Evolutionary conservation across 495 filamentous ascomycete species (phyloP), one percentile per base, ranked within the genome.

Genomic region (Xylaria cubensis): DNA sequence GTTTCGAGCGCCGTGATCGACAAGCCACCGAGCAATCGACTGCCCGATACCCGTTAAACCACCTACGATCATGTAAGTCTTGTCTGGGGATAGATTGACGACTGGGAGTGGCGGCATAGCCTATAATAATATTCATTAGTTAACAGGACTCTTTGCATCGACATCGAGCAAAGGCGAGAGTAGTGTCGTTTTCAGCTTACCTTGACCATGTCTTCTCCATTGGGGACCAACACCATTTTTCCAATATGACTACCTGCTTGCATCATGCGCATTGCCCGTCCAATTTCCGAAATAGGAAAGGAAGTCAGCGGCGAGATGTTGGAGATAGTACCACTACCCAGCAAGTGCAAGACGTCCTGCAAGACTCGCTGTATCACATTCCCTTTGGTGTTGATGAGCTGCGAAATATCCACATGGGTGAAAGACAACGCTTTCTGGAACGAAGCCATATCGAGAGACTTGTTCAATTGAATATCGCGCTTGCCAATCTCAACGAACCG

Each of bases 401-500:
- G 29, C 3, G 53, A 9, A 0, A 53, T 29, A 13, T 66, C 64
- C 5, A 82, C 70, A 42, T 73, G 74, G 6, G 74, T 74, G 19
- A 81, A 82, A 0, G 79, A 73, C 10, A 77, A 72, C 0, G 72
- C 75, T 7, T 74, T 56, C 1, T 70, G 74, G 46, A 87, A 87
- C 1, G 78, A 76, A 13, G 82, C 74, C 85, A 87, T 81, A 0
- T 71, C 75, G 0, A 84, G 72, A 29, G 74, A 70, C 56, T 73
- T 80, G 72, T 79, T 78, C 13, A 74, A 73, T 21, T 79, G 75
- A 17, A 83, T 68, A 41, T 84, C 83, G 0, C 76, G 63, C 72
- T 82, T 88, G 7, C 86, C 86, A 19, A 89, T 77, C 69, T 91
- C 89, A 13, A 90, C 76, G 66, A 90, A 85, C 0, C 78, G 80